Conservation (phyloP, 352 stramenopile species). For the Phytophthora litchii region DNA sequence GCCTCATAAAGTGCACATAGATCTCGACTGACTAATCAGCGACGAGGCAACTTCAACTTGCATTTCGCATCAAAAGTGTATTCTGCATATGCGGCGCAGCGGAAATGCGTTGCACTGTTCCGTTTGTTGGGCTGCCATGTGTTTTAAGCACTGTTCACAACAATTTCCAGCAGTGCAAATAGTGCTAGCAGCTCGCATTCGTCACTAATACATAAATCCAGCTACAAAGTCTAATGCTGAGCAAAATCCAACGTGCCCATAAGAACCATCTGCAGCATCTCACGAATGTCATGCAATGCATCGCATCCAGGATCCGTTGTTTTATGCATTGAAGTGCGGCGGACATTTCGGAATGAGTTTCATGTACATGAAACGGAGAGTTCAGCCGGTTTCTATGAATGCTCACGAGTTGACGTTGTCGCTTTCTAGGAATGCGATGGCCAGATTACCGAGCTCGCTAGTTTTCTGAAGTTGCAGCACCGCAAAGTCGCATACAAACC, state of each 20-base stretch:
- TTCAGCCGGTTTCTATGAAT: conserved; percentile 12
- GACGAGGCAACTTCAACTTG: conserved; percentile 19
- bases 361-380: conserved; percentile 14
- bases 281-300: background rate
- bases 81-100: too few relatives aligned
- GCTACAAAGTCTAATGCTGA: too few relatives aligned
- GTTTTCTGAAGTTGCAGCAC: conserved; percentile 18
- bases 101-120: too few relatives aligned
- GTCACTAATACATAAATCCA: too few relatives aligned
- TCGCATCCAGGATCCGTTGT: background rate
- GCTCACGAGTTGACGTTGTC: conserved; percentile 14
- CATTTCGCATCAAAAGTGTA: too few relatives aligned
- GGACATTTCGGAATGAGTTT: conserved; percentile 1
- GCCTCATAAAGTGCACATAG: too few relatives aligned
- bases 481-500: conserved; percentile 15
- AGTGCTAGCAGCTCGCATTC: too few relatives aligned
- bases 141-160: too few relatives aligned
- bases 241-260: too few relatives aligned
- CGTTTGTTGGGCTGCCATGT: too few relatives aligned
- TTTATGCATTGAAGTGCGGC: background rate
- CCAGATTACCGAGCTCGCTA: conserved; percentile 5
- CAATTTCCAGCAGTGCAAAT: too few relatives aligned
- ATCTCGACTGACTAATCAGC: conserved; percentile 5
- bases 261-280: background rate
- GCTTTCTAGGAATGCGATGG: conserved; percentile 10